A percentile compares a stretch with the other conserved stretches of the same genome.
These are phyloP conservation scores for Stagonosporopsis chrysanthemi DNA, from an alignment of 2,329 filamentous ascomycete species.

Conservation along the genomic window DNA sequence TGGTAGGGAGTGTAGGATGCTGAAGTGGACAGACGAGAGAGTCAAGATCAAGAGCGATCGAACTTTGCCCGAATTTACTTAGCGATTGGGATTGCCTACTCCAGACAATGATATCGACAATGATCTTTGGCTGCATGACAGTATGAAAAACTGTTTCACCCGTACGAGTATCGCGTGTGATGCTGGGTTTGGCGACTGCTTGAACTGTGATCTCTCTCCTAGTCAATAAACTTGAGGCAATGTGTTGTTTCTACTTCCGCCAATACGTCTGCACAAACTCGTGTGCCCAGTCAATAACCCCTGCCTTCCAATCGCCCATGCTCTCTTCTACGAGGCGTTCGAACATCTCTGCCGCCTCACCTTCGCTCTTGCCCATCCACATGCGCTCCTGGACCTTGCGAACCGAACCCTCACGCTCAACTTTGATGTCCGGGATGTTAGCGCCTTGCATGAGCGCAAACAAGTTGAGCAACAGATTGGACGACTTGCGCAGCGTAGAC, in stretches of 20 bases:
- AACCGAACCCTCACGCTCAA: constrained; percentile 92
- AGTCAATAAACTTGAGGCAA: too few relatives aligned
- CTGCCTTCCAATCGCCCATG: constrained; percentile 80
- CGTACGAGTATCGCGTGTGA: too few relatives aligned
- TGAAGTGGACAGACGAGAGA: neutral
- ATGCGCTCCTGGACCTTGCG: constrained; percentile 95
- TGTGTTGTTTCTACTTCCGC: constrained; percentile 59
- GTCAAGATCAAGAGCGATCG: too few relatives aligned
- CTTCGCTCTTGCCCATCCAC: constrained; percentile 87
- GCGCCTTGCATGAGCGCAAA: constrained; percentile 98
- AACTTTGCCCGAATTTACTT: too few relatives aligned
- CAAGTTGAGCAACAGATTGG: constrained; percentile 89
- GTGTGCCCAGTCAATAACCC: constrained; percentile 94
- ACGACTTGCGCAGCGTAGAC: constrained; percentile 86
- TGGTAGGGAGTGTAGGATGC: neutral
- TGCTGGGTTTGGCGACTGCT: neutral
- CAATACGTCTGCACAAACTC: constrained; percentile 87
- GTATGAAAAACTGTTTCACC: too few relatives aligned
- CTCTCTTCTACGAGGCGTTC: constrained; percentile 91
- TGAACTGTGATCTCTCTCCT: neutral
- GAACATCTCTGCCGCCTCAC: constrained; percentile 88
- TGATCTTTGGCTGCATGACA: too few relatives aligned
- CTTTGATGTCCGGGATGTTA: constrained; percentile 92
- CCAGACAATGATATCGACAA: too few relatives aligned
- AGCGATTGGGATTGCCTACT: too few relatives aligned